These are phyloP conservation scores for Tylopilus sp. DNA, from an alignment of 768 basidiomycete genomes.

Conservation along the genomic window DNA sequence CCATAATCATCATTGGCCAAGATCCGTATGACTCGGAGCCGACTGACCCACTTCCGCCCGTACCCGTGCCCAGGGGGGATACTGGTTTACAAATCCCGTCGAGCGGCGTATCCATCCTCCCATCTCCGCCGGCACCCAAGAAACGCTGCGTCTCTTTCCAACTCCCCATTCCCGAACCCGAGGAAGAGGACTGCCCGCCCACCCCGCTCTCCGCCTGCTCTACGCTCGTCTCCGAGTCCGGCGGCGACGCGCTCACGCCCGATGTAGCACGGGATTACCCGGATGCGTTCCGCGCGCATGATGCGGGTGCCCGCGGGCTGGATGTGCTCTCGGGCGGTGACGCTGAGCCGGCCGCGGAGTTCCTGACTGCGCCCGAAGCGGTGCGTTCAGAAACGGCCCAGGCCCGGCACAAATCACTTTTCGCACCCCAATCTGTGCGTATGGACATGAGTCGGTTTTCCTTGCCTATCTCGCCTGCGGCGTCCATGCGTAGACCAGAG, in stretches of 20 bases:
- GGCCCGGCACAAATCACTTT: conserved; percentile 12
- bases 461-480: conserved; percentile 8
- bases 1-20: conserved; percentile 15
- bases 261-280: neutral
- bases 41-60: neutral
- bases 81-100: neutral
- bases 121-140: neutral
- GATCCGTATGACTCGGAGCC: neutral
- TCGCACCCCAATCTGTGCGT: conserved; percentile 7
- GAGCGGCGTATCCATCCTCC: neutral
- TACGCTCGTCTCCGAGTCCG: conserved; percentile 6
- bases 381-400: neutral
- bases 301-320: neutral
- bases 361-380: neutral
- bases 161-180: neutral
- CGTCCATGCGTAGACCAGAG: neutral
- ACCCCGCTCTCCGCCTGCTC: conserved; percentile 11
- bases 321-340: no score
- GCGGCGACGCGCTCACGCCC: neutral
- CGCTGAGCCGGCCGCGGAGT: neutral
- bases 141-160: conserved; percentile 11
- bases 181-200: neutral
- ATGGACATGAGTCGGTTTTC: conserved; percentile 15
- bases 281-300: neutral
- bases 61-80: neutral